phyloP scores from a whole-genome alignment of 1,139 yeast species.

The Suhomyces guaymorum region DNA sequence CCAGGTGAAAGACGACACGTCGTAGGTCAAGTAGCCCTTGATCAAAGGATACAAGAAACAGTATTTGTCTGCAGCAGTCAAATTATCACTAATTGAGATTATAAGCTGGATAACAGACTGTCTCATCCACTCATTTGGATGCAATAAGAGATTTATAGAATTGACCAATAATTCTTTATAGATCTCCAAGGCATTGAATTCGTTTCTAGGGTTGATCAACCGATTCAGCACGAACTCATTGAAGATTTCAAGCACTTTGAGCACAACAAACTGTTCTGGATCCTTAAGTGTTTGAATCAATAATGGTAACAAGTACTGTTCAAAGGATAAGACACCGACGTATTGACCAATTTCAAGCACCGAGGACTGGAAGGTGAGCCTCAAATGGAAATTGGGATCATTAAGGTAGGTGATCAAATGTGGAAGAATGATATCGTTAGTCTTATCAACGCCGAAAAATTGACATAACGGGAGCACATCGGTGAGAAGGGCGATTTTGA shows the following conservation, averaged over 20 bases:
- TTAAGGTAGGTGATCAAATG: conserved; percentile 90
- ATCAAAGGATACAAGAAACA: conserved; percentile 83
- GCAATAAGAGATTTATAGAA: conserved; percentile 50
- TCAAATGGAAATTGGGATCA: conserved; percentile 67
- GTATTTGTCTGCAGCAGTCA: conserved; percentile 75
- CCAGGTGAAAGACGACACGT: conserved; percentile 67
- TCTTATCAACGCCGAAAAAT: conserved; percentile 82
- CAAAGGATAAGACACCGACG: conserved; percentile 79
- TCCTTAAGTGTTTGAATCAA: conserved; percentile 80
- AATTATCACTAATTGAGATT: conserved; percentile 59
- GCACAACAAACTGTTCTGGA: conserved; percentile 78
- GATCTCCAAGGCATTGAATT: conserved; percentile 44
- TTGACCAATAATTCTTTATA: conserved; percentile 38
- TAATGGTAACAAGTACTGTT: conserved; percentile 84
- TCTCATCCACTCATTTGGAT: conserved; percentile 87
- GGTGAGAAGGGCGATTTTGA: conserved; percentile 66
- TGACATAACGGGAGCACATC: conserved; percentile 75
- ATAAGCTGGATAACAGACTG: conserved; percentile 66
- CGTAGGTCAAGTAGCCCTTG: conserved; percentile 76
- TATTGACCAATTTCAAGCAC: conserved; percentile 77
- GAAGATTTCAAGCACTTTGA: conserved; percentile 73
- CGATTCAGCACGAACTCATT: conserved; percentile 32
- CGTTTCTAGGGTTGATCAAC: conserved; percentile 38
- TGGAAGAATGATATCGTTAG: conserved; percentile 84
- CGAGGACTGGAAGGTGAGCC: conserved; percentile 72